A percentile compares a stretch with the other conserved stretches of the same genome.
Evolutionary conservation across 805 yeast species (phyloP).

Genomic region (Metschnikowia continentalis): DNA sequence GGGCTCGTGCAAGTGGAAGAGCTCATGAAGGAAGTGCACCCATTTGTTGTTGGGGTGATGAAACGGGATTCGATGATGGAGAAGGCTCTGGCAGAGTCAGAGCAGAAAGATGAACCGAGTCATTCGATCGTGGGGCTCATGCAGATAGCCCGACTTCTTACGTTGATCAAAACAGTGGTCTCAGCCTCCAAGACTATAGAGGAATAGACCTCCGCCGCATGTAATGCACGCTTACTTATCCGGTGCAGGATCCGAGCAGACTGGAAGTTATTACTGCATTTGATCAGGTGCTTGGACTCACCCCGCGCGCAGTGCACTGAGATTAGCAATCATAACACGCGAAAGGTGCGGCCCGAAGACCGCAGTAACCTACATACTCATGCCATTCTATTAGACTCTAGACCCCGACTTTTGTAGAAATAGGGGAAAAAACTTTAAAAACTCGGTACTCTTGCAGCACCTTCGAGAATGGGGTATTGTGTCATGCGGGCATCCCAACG

Average conservation of each 20-base stretch:
- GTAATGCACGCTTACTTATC: background rate
- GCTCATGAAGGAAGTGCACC: slow-evolving; percentile 49
- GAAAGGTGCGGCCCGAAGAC: too few relatives aligned
- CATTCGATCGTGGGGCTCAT: slow-evolving; percentile 37
- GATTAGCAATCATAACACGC: background rate
- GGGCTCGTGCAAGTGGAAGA: slow-evolving; percentile 51
- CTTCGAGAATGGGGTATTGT: background rate
- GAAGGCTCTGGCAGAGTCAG: slow-evolving; percentile 4
- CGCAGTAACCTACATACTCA: too few relatives aligned
- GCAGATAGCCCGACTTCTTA: slow-evolving; percentile 40
- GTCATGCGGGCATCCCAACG: background rate
- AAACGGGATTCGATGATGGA: slow-evolving; percentile 50
- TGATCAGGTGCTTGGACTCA: background rate
- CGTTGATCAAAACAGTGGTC: slow-evolving; percentile 13
- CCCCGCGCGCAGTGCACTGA: background rate
- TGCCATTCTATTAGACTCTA: too few relatives aligned
- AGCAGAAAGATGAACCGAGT: slow-evolving; percentile 22
- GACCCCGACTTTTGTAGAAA: background rate
- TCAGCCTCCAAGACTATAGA: slow-evolving; percentile 8
- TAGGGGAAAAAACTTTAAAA: too few relatives aligned
- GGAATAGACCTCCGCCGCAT: background rate
- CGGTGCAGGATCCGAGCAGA: slow-evolving; percentile 1
- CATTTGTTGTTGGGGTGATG: slow-evolving; percentile 56
- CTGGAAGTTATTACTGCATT: background rate
- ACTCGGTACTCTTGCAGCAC: too few relatives aligned